Evolutionary conservation across 2,329 filamentous ascomycete species (phyloP).

Genomic region (Phyllosticta capitalensis): DNA sequence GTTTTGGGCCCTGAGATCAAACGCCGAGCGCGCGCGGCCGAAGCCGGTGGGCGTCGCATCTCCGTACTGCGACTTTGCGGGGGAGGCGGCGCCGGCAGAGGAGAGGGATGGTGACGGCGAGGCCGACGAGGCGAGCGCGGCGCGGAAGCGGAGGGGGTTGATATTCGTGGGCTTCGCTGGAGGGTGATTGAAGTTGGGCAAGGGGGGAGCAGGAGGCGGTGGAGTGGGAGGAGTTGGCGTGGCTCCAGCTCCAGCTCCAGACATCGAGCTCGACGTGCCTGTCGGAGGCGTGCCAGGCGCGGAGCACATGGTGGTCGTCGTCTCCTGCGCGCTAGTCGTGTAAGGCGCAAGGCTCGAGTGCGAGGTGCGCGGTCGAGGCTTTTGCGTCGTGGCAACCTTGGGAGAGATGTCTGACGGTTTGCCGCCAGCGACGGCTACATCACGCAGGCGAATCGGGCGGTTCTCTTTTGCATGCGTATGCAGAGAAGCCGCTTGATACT

Average conservation of each 20-base stretch:
- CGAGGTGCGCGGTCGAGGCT: background rate
- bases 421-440: background rate
- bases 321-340: conserved; percentile 7
- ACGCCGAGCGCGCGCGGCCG: conserved; percentile 20
- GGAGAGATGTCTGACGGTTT: background rate
- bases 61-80: background rate
- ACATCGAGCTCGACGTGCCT: no score
- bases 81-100: background rate
- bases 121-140: background rate
- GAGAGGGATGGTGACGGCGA: background rate
- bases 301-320: no score
- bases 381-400: background rate
- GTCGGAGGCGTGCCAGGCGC: no score
- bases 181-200: background rate
- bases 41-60: background rate
- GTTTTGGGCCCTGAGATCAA: conserved; percentile 19
- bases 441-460: background rate
- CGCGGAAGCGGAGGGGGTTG: conserved; percentile 6
- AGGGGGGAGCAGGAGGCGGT: background rate
- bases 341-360: conserved; percentile 14
- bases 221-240: background rate
- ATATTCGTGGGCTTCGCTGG: background rate
- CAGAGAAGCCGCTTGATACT: background rate
- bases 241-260: no score
- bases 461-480: background rate